Evolutionary conservation across 2,329 filamentous ascomycete species (phyloP), one percentile per base, ranked within the genome.

Genomic region (Fusarium ambrosium): DNA sequence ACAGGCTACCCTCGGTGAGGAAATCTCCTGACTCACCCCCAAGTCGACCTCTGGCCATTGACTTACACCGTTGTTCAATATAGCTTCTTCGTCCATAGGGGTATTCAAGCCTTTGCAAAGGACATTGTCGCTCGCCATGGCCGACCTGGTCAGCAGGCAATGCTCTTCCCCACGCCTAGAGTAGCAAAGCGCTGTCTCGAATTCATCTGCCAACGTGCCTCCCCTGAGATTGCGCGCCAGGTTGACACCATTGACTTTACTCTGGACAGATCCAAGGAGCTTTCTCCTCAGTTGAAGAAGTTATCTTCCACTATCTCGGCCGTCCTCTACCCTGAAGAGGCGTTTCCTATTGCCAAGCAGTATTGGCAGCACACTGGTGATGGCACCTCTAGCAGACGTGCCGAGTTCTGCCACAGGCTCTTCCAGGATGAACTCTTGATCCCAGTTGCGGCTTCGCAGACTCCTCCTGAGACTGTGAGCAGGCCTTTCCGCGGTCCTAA

Each of bases 351-450:
- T 69, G 94, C 95, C n/a, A 98, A 98, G 82, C 90, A 95, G 79
- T 98, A 97, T 79, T 99, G 97, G 97, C 97, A 98, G 82, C 97
- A 99, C 82, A 93, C 94, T 1, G 97, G 97, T 22, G 95, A 98
- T 71, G 97, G 97, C 18, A 88, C 98, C 16, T 98, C 95, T 1
- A 98, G 95, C 81, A 92, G 97, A 60, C 91, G 95, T 45, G 95
- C 95, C 37, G 96, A 98, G 81, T 98, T 97, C 82, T 98, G 94
- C 80, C 91, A 95, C 70, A 87, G 89, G 48, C 88, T 96, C 2
- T 90, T 97, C 73, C 89, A 89, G 41, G 92, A 96, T 71, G 92
- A 92, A 0, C 86, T 93, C 48, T 85, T 91, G 20, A 80, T 84
- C 9, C 81, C 80, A 2, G 76, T 81, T 18, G 72, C 76, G 20